Evolutionary conservation across 2,329 filamentous ascomycete genomes (phyloP).

Genomic region (Botrytis sinoallii): DNA sequence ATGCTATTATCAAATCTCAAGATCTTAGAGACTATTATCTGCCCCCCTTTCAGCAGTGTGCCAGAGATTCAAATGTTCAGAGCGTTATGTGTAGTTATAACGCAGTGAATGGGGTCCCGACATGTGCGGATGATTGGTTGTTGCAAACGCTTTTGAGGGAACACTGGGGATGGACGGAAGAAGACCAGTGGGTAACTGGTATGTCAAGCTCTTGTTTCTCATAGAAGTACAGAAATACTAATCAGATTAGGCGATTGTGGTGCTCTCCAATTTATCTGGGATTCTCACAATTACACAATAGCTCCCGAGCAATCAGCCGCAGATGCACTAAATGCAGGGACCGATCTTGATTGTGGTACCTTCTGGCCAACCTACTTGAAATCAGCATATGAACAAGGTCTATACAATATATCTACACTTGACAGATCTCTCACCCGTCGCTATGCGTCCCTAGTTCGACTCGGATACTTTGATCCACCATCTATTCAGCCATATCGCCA

Average conservation of each 20-base stretch:
- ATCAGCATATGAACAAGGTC: constrained; percentile 35
- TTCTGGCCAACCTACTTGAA: constrained; percentile 24
- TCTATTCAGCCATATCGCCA: constrained; percentile 47
- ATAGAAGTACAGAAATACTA: background rate
- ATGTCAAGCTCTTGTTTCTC: background rate
- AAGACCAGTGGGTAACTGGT: constrained; percentile 54
- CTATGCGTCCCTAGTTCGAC: constrained; percentile 52
- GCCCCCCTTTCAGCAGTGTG: constrained; percentile 62
- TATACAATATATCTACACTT: constrained; percentile 46
- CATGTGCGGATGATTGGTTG: constrained; percentile 61
- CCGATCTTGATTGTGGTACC: constrained; percentile 30
- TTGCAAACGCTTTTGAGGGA: constrained; percentile 61
- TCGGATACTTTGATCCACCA: constrained; percentile 56
- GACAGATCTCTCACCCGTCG: constrained; percentile 50
- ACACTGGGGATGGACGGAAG: constrained; percentile 61
- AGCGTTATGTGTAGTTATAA: constrained; percentile 65
- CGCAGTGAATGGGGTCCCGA: constrained; percentile 61
- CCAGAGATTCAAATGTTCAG: constrained; percentile 52
- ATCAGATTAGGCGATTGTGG: constrained; percentile 42
- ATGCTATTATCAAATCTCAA: constrained; percentile 55
- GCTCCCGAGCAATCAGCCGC: constrained; percentile 24
- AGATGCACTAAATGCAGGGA: constrained; percentile 26
- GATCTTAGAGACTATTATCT: constrained; percentile 68
- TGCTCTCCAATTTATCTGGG: constrained; percentile 53
- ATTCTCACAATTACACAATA: constrained; percentile 40